Evolutionary conservation across 2,329 filamentous ascomycete species (phyloP).

Genomic region (Alternaria hordeiaustralica): DNA sequence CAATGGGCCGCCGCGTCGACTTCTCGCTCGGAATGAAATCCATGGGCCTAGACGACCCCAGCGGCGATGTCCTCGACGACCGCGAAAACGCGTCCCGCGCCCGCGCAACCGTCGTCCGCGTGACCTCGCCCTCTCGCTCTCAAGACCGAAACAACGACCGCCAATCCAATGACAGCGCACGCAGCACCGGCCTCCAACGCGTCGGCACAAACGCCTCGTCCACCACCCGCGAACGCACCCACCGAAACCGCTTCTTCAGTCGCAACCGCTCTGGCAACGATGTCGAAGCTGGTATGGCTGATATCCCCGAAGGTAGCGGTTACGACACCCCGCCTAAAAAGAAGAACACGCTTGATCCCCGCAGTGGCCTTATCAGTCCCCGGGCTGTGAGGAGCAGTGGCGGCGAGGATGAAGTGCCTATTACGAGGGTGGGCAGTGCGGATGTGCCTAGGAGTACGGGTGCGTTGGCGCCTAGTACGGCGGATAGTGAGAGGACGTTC

Average conservation of each 20-base stretch:
- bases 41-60: slow-evolving; percentile 63
- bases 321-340: slow-evolving; percentile 21
- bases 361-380: slow-evolving; percentile 43
- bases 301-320: slow-evolving; percentile 50
- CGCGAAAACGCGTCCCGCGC: slow-evolving; percentile 46
- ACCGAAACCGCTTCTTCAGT: slow-evolving; percentile 68
- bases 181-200: slow-evolving; percentile 43
- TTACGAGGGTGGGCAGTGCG: not conserved
- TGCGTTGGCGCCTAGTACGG: slow-evolving; percentile 25
- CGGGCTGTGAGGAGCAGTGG: slow-evolving; percentile 34
- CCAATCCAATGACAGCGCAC: slow-evolving; percentile 36
- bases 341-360: slow-evolving; percentile 45
- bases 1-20: slow-evolving; percentile 69
- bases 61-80: slow-evolving; percentile 71
- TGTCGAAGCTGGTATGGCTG: slow-evolving; percentile 56
- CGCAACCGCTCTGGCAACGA: slow-evolving; percentile 47
- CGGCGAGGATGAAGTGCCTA: slow-evolving; percentile 21
- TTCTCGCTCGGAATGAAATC: slow-evolving; percentile 73
- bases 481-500: slow-evolving; percentile 31
- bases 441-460: slow-evolving; percentile 27
- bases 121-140: slow-evolving; percentile 47
- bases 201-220: slow-evolving; percentile 44
- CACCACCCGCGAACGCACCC: slow-evolving; percentile 49
- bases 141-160: slow-evolving; percentile 37
- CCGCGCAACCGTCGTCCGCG: slow-evolving; percentile 48